Conservation (phyloP, 176 grass and related monocot genomes). For the Tillandsia leiboldiana region DNA sequence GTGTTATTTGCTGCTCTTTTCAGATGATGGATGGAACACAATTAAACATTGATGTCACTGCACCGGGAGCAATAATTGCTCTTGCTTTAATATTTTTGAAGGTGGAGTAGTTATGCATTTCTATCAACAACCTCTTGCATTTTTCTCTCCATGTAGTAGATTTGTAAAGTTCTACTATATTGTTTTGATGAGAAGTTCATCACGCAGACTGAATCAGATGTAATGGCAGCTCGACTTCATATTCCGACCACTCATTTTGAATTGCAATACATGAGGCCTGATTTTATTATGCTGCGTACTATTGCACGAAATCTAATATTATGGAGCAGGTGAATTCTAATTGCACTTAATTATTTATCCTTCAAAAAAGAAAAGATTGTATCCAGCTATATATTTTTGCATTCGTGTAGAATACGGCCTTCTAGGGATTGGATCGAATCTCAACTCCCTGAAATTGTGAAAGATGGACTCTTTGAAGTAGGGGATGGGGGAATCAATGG, state of each 20-base stretch:
- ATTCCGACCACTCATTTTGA: slow-evolving; percentile 68
- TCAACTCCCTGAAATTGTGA: slow-evolving; percentile 81
- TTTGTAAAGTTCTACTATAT: background rate
- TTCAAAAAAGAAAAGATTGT: background rate
- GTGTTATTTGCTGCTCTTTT: slow-evolving; percentile 13
- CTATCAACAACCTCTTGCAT: background rate
- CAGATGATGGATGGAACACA: slow-evolving; percentile 84
- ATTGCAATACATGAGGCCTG: slow-evolving; percentile 92
- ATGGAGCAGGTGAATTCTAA: slow-evolving; percentile 71
- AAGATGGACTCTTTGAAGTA: slow-evolving; percentile 43
- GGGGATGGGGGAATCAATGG: slow-evolving; percentile 40
- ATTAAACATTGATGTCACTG: slow-evolving; percentile 94
- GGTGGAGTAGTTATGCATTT: slow-evolving; percentile 17
- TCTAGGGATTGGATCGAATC: slow-evolving; percentile 65
- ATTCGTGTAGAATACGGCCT: slow-evolving; percentile 57
- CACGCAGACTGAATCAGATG: slow-evolving; percentile 73
- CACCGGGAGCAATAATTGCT: slow-evolving; percentile 96
- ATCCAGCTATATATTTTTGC: slow-evolving; percentile 13
- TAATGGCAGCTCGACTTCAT: slow-evolving; percentile 63
- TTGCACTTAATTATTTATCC: slow-evolving; percentile 2
- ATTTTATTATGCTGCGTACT: slow-evolving; percentile 93
- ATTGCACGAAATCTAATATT: slow-evolving; percentile 85
- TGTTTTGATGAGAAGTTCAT: slow-evolving; percentile 18
- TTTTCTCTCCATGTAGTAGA: background rate
- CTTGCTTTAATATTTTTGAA: slow-evolving; percentile 87